A percentile compares a stretch with the other conserved stretches of the same genome.
These are phyloP conservation scores for Zangia roseola DNA, from an alignment of 768 basidiomycete species.

Conservation along the genomic window DNA sequence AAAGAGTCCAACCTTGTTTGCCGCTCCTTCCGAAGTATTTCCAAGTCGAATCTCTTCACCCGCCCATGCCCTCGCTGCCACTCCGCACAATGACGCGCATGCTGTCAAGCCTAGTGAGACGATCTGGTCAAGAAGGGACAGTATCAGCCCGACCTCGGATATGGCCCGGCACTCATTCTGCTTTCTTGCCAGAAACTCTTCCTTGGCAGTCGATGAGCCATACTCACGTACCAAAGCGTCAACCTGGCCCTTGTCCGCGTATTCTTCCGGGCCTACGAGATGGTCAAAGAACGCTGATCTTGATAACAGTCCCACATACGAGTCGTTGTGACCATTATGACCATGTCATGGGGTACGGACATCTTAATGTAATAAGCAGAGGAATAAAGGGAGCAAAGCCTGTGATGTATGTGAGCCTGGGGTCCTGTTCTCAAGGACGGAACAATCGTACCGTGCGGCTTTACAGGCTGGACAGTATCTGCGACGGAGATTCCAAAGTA, in stretches of 20 bases:
- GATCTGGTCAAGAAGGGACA: not conserved
- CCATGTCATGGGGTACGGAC: not conserved
- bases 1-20: not conserved
- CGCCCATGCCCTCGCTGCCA: not conserved
- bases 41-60: not conserved
- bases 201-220: not conserved
- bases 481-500: conserved; percentile 12
- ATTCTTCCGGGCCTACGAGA: not conserved
- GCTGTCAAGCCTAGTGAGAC: not conserved
- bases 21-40: too few relatives aligned
- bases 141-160: not conserved
- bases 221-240: conserved; percentile 8
- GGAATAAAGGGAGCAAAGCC: not conserved
- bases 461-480: conserved; percentile 10
- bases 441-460: not conserved
- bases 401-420: not conserved
- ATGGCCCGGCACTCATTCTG: not conserved
- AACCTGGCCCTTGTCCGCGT: conserved; percentile 13
- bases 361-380: not conserved
- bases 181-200: not conserved
- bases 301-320: not conserved
- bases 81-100: not conserved
- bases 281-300: not conserved
- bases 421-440: not conserved
- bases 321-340: not conserved